Percentiles rank a stretch among this genome's conserved stretches.
Evolutionary conservation across 1,284 basidiomycete species (phyloP).

Genomic region (Meira nashicola): DNA sequence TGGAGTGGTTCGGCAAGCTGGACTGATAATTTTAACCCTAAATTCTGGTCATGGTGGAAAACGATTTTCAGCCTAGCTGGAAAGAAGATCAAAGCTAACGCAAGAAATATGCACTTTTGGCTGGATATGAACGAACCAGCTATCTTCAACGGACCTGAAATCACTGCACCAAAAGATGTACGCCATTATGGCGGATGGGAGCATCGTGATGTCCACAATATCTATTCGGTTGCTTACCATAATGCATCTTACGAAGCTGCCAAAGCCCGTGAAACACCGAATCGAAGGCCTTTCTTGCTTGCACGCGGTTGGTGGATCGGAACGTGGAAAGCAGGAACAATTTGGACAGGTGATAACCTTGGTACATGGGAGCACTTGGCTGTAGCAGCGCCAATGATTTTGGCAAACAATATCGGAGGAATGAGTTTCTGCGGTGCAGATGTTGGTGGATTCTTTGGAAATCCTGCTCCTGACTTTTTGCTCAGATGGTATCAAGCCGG

Average conservation of each 20-base stretch:
- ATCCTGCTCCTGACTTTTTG: constrained; percentile 88
- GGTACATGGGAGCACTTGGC: constrained; percentile 97
- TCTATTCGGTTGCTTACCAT: constrained; percentile 64
- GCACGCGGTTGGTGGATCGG: constrained; percentile 93
- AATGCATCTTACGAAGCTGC: constrained; percentile 66
- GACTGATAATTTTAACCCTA: constrained; percentile 95
- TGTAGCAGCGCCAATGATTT: constrained; percentile 87
- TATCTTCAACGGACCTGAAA: constrained; percentile 96
- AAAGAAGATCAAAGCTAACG: constrained; percentile 41
- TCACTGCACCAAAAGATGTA: constrained; percentile 91
- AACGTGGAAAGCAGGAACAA: constrained; percentile 88
- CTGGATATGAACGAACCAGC: constrained; percentile 61
- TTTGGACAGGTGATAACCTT: constrained; percentile 98
- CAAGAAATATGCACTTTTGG: constrained; percentile 65
- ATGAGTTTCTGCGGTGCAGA: constrained; percentile 87
- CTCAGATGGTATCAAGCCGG: constrained; percentile 96
- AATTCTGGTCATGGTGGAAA: constrained; percentile 81
- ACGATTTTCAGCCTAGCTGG: constrained; percentile 34
- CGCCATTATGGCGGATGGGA: constrained; percentile 93
- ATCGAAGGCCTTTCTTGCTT: constrained; percentile 74
- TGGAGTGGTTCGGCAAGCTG: constrained; percentile 93
- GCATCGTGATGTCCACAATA: constrained; percentile 89
- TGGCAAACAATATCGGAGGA: constrained; percentile 85
- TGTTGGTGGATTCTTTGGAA: constrained; percentile 97
- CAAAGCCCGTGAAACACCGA: constrained; percentile 65